phyloP scores from a whole-genome alignment of 495 filamentous ascomycete species.

The Trichoderma parareesei region DNA sequence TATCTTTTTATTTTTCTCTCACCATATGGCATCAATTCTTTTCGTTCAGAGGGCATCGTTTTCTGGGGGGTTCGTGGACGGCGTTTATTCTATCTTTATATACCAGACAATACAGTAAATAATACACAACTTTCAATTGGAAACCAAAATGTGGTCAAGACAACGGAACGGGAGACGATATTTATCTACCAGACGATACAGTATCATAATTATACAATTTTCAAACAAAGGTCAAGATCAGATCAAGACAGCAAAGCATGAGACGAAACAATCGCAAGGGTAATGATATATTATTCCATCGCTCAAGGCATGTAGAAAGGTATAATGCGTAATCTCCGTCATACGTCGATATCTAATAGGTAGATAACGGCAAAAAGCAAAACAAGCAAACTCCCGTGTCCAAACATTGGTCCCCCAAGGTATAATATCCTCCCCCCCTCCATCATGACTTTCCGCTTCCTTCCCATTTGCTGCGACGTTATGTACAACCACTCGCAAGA shows the following conservation, averaged over 20 bases:
- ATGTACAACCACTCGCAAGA: neutral
- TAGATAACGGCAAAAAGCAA: no score
- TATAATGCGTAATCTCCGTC: neutral
- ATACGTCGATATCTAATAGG: neutral
- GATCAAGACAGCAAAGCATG: neutral
- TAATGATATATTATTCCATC: neutral
- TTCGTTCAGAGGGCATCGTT: neutral
- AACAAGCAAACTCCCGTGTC: conserved; percentile 4
- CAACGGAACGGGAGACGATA: no score
- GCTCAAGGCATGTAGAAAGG: neutral
- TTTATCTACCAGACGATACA: no score
- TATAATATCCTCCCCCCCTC: neutral
- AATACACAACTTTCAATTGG: neutral
- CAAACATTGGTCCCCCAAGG: neutral
- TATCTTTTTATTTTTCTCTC: no score
- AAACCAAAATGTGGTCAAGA: no score
- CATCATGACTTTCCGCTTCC: neutral
- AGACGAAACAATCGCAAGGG: neutral
- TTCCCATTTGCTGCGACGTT: neutral
- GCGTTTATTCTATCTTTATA: neutral
- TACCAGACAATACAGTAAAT: neutral
- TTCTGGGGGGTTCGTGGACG: neutral
- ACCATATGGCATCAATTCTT: neutral
- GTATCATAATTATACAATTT: neutral
- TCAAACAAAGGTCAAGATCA: no score